These are phyloP conservation scores for Podaxis sp. DNA, from an alignment of 768 basidiomycete genomes.

Conservation along the genomic window DNA sequence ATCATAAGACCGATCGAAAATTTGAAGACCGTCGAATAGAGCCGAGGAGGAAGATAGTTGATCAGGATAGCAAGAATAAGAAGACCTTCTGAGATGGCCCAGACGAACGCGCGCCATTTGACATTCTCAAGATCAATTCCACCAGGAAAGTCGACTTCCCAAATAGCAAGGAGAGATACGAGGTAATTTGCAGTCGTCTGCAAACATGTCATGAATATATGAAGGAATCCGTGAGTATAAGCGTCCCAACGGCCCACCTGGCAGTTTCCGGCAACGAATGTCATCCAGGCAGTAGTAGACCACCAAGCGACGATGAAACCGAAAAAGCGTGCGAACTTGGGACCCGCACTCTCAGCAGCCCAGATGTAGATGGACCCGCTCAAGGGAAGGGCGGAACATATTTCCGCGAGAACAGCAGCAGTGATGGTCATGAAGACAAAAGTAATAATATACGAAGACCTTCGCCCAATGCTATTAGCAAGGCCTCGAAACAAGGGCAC, in stretches of 20 bases:
- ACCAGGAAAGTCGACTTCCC: conserved; percentile 81
- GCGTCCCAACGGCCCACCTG: conserved; percentile 47
- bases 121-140: conserved; percentile 67
- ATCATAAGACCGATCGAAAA: conserved; percentile 72
- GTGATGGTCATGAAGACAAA: conserved; percentile 88
- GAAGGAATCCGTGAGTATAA: background rate
- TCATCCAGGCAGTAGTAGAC: conserved; percentile 96
- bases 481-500: background rate
- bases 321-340: conserved; percentile 81
- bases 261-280: conserved; percentile 85
- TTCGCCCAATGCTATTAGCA: conserved; percentile 27
- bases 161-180: conserved; percentile 79
- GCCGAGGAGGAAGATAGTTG: conserved; percentile 79
- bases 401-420: conserved; percentile 83
- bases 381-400: conserved; percentile 84
- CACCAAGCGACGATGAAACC: conserved; percentile 94
- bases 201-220: background rate
- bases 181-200: conserved; percentile 90
- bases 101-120: conserved; percentile 85
- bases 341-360: conserved; percentile 91
- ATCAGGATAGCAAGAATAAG: conserved; percentile 71
- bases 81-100: conserved; percentile 76
- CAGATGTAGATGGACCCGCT: conserved; percentile 94
- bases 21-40: conserved; percentile 77
- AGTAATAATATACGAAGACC: conserved; percentile 84